A percentile compares a stretch with the other conserved stretches of the same genome.
phyloP scores from a whole-genome alignment of 768 basidiomycete species.

The Cubamyces sp. region DNA sequence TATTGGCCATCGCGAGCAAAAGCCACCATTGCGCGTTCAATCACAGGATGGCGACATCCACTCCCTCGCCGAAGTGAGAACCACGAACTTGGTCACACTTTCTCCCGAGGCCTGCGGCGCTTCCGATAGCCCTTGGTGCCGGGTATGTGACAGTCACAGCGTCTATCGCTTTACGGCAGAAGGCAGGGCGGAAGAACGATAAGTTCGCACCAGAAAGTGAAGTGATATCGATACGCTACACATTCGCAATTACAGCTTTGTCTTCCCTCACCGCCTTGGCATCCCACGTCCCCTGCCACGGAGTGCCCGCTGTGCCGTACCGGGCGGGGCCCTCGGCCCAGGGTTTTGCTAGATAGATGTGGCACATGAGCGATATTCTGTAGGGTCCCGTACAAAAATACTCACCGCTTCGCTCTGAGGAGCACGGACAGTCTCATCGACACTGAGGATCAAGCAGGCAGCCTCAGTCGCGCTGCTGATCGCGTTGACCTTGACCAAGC shows the following conservation, averaged over 20 bases:
- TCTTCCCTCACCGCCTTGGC: slow-evolving; percentile 59
- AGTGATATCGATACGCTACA: slow-evolving; percentile 27
- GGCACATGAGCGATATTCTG: background rate
- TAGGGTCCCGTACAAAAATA: slow-evolving; percentile 18
- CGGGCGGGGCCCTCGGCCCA: slow-evolving; percentile 91
- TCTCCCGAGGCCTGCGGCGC: background rate
- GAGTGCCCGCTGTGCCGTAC: slow-evolving; percentile 83
- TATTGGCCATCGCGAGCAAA: slow-evolving; percentile 24
- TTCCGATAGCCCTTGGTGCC: background rate
- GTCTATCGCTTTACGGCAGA: slow-evolving; percentile 26
- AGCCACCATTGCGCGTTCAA: slow-evolving; percentile 33
- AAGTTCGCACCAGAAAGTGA: background rate
- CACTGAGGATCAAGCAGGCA: slow-evolving; percentile 91
- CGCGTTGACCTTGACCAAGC: slow-evolving; percentile 93
- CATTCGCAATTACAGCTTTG: slow-evolving; percentile 27
- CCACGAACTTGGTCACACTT: slow-evolving; percentile 16
- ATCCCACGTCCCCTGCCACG: slow-evolving; percentile 87
- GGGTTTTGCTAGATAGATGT: slow-evolving; percentile 58
- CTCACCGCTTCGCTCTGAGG: slow-evolving; percentile 92
- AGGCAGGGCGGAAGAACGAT: slow-evolving; percentile 16
- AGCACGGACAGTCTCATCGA: slow-evolving; percentile 96
- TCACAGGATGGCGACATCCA: slow-evolving; percentile 33
- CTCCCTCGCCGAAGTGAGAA: slow-evolving; percentile 17
- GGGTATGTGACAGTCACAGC: slow-evolving; percentile 12
- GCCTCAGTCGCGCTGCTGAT: slow-evolving; percentile 96